phyloP scores from a whole-genome alignment of 2,329 filamentous ascomycete genomes.

The Uncinocarpus reesii region DNA sequence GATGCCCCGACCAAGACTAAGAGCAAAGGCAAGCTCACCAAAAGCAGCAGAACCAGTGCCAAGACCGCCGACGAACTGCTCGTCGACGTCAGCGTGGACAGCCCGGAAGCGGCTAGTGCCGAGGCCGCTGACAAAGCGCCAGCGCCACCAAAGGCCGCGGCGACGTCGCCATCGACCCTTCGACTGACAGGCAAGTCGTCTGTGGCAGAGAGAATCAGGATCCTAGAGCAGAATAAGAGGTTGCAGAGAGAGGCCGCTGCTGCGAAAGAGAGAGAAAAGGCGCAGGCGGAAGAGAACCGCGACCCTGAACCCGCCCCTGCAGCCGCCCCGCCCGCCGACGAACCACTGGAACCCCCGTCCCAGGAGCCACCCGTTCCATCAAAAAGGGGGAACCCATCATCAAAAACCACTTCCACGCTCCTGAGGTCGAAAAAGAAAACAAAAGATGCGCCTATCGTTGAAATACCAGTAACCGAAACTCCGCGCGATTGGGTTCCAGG shows the following conservation, averaged over 20 bases:
- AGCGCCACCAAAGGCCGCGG: conserved; percentile 30
- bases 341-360: conserved; percentile 16
- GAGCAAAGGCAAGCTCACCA: background rate
- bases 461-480: conserved; percentile 20
- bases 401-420: conserved; percentile 24
- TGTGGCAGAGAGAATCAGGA: conserved; percentile 46
- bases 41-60: conserved; percentile 20
- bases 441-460: conserved; percentile 12
- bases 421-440: conserved; percentile 18
- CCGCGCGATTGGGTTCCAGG: conserved; percentile 41
- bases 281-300: conserved; percentile 27
- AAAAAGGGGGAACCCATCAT: conserved; percentile 24
- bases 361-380: conserved; percentile 13
- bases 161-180: conserved; percentile 24
- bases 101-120: conserved; percentile 25
- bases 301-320: conserved; percentile 25
- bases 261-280: conserved; percentile 29
- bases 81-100: conserved; percentile 24
- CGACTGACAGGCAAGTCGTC: conserved; percentile 36
- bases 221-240: conserved; percentile 35
- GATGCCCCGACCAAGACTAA: conserved; percentile 10
- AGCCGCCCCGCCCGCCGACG: conserved; percentile 21
- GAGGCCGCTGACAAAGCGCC: conserved; percentile 33
- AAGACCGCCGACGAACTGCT: conserved; percentile 26
- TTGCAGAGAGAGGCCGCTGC: conserved; percentile 31